Evolutionary conservation across 140 eudicot species (phyloP).

Genomic region (Stevia rebaudiana): DNA sequence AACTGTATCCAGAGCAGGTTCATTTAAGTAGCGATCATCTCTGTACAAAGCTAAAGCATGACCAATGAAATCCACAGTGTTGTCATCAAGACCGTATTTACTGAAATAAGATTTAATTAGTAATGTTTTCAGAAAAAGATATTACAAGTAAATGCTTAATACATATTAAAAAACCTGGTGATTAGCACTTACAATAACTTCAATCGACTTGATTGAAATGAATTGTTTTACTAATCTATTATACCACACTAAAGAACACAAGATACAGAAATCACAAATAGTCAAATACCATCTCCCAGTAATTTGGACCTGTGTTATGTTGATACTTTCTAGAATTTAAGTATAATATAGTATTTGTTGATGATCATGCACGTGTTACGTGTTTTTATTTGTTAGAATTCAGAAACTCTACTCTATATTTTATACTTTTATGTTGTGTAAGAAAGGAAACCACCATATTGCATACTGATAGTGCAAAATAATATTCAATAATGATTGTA

Average conservation of each 20-base stretch:
- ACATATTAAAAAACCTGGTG: not conserved
- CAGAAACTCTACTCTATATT: not conserved
- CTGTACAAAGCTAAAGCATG: constrained; percentile 86
- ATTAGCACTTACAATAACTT: not conserved
- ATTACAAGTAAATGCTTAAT: not conserved
- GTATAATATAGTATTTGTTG: not conserved
- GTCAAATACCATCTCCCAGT: not conserved
- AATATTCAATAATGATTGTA: not conserved
- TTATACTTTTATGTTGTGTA: not conserved
- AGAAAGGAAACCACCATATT: not conserved
- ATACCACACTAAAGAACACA: not conserved
- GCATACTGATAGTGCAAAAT: not conserved
- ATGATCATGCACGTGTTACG: not conserved
- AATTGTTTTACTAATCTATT: constrained; percentile 6
- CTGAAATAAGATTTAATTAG: constrained; percentile 28
- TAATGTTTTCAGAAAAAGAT: not conserved
- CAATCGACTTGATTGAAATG: not conserved
- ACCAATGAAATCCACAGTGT: constrained; percentile 89
- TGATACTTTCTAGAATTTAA: not conserved
- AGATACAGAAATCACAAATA: not conserved
- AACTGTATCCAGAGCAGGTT: constrained; percentile 84
- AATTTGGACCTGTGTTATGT: not conserved
- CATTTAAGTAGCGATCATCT: constrained; percentile 80
- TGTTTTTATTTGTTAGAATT: not conserved
- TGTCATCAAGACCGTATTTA: constrained; percentile 91